Evolutionary conservation across 208 protist species (phyloP).

Genomic region (Naegleria gruberi): DNA sequence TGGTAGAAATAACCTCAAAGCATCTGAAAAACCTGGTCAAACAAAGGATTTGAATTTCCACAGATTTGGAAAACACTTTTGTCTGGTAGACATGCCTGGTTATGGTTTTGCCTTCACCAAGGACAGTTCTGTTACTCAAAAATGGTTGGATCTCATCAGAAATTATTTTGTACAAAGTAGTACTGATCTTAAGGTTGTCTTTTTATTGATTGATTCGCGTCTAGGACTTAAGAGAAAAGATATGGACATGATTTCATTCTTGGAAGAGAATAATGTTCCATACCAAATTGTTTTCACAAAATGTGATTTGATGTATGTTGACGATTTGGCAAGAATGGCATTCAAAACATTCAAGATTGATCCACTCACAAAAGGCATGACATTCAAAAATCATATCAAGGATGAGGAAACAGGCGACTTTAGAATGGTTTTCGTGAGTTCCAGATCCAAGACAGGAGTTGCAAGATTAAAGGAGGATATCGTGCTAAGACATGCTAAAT

Average conservation of each 20-base stretch:
- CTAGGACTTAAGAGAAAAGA: background rate
- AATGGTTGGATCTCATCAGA: background rate
- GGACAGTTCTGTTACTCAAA: background rate
- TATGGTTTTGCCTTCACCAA: constrained; percentile 19
- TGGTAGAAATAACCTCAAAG: background rate
- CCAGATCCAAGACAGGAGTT: background rate
- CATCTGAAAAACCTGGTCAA: background rate
- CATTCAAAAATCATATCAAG: background rate
- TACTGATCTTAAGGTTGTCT: background rate
- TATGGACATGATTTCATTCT: background rate
- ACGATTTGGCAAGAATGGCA: background rate
- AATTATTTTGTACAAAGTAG: background rate
- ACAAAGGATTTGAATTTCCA: background rate
- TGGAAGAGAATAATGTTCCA: background rate
- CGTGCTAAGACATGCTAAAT: background rate
- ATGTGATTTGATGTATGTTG: background rate
- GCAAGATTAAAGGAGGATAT: constrained; percentile 1
- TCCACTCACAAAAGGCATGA: background rate
- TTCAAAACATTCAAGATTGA: background rate
- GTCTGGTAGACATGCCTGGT: constrained; percentile 8
- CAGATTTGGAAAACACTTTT: background rate
- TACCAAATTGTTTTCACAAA: constrained; percentile 9
- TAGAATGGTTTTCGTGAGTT: background rate
- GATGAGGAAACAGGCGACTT: background rate
- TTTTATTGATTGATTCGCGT: constrained; percentile 6